Conservation (phyloP, 2,329 filamentous ascomycete genomes). For the Epichloe sylvatica region DNA sequence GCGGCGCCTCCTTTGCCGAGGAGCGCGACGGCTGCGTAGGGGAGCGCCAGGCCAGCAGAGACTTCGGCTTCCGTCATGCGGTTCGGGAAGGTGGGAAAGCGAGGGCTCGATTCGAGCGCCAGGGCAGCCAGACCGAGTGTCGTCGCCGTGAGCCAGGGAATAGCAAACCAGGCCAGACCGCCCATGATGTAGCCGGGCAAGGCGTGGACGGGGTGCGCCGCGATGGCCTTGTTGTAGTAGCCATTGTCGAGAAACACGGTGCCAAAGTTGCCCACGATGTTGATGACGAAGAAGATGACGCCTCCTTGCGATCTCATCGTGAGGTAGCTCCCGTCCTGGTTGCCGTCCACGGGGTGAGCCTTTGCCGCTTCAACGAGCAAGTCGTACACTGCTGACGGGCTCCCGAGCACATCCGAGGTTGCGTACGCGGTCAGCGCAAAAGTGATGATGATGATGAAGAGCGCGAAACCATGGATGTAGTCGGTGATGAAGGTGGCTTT, state of each 20-base stretch:
- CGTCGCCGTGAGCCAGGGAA: slow-evolving; percentile 78
- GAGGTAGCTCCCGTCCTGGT: slow-evolving; percentile 67
- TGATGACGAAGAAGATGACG: slow-evolving; percentile 83
- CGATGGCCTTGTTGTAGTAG: slow-evolving; percentile 91
- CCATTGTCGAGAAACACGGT: slow-evolving; percentile 79
- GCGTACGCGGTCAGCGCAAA: slow-evolving; percentile 76
- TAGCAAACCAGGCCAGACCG: slow-evolving; percentile 81
- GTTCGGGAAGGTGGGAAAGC: slow-evolving; percentile 58
- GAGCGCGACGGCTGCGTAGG: slow-evolving; percentile 70
- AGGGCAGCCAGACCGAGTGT: slow-evolving; percentile 77
- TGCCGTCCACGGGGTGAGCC: slow-evolving; percentile 63
- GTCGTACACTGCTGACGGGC: slow-evolving; percentile 65
- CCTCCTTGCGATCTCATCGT: slow-evolving; percentile 64
- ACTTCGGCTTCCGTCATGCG: slow-evolving; percentile 64
- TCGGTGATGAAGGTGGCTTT: slow-evolving; percentile 82
- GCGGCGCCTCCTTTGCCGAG: slow-evolving; percentile 70
- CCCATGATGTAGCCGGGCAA: slow-evolving; percentile 81
- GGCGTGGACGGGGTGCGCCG: slow-evolving; percentile 70
- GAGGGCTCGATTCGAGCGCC: slow-evolving; percentile 59
- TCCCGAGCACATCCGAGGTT: slow-evolving; percentile 57
- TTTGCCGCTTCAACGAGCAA: slow-evolving; percentile 54
- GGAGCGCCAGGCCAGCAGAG: slow-evolving; percentile 68
- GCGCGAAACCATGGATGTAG: slow-evolving; percentile 73
- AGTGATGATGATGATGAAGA: slow-evolving; percentile 72
- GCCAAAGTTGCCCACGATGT: slow-evolving; percentile 68